Evolutionary conservation across 345 rosid genomes (phyloP), one percentile per base, ranked within the genome.

Genomic region (Abelmoschus esculentus): DNA sequence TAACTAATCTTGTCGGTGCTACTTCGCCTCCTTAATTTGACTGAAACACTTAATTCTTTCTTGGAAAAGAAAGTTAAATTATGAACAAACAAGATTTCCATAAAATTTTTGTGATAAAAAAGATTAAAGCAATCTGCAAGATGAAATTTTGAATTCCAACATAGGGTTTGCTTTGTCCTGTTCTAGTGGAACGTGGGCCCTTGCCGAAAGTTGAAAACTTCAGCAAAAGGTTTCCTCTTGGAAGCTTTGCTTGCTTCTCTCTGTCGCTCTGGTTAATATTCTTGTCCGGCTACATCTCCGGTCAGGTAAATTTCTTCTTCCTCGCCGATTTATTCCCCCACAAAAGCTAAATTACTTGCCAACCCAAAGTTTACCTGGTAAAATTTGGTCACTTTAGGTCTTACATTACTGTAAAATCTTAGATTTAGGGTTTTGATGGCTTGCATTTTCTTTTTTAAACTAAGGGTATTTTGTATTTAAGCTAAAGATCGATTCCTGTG

Each of bases 251-350:
- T 26, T 63, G 34, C 50, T 26, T 63, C 66, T 12, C 46, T 47
- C 6, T 44, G 22, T 14, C 15, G 13, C 18, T 49, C 2, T 49
- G 32, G 3, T 53, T 7, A 5, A n/a, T n/a, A 15, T 13, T 62
- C 7, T 44, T 56, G 42, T 57, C 62, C 42, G 63, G 44, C 59
- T 8, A 46, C 56, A 4, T 74, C 62, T 72, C 75, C 68, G 71
- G 59, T 73, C 69, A 71, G 86, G 83, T 80, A 80, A 58, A 34
- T 34, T 9, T 52, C 47, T 58, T 64, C 60, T n/a, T 66, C 26
- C n/a, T 0, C 2, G 50, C 22, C 36, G 0, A 31, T 67, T 54
- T 6, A 49, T 57, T 62, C 9, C 56, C 50, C 28, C 12, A 18
- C 6, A 49, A 15, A 7, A 66, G 18, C 18, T 19, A 18, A 49